These are phyloP conservation scores for Colletotrichum plurivorum DNA, from an alignment of 2,329 filamentous ascomycete genomes.

Conservation along the genomic window DNA sequence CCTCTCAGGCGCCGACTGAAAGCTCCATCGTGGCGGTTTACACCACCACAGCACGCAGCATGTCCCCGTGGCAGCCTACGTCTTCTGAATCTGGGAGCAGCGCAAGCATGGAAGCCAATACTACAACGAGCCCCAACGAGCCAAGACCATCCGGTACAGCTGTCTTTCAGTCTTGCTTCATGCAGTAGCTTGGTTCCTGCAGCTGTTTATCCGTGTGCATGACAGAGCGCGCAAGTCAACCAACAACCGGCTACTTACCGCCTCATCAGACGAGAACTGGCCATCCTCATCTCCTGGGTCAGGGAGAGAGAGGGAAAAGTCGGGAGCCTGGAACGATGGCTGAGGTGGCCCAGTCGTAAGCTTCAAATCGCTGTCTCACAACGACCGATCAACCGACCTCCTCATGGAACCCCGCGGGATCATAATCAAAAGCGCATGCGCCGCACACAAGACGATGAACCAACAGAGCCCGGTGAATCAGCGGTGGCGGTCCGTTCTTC, in stretches of 20 bases:
- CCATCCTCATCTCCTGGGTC: background rate
- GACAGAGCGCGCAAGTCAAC: background rate
- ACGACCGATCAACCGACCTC: constrained; percentile 19
- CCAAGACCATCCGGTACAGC: too few relatives aligned
- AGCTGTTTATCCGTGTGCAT: constrained; percentile 12
- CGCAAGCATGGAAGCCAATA: too few relatives aligned
- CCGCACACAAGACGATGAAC: constrained; percentile 5
- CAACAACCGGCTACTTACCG: constrained; percentile 24
- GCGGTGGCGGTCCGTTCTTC: constrained; percentile 22
- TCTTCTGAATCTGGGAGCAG: too few relatives aligned
- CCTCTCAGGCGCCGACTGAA: background rate
- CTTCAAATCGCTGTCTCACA: constrained; percentile 16
- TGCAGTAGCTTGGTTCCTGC: constrained; percentile 36
- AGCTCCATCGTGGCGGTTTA: constrained; percentile 6
- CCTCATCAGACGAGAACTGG: constrained; percentile 21
- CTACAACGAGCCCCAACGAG: too few relatives aligned
- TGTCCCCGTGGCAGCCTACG: constrained; percentile 7
- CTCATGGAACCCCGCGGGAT: background rate
- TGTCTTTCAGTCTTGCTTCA: background rate
- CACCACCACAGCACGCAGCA: background rate
- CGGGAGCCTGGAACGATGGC: background rate
- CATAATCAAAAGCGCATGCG: constrained; percentile 11
- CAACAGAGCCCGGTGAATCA: constrained; percentile 13
- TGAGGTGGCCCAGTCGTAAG: constrained; percentile 6
- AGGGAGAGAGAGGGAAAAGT: constrained; percentile 9